Base-by-base conservation (phyloP, 2,329 filamentous ascomycete species). In the Kalmusia sp. region DNA sequence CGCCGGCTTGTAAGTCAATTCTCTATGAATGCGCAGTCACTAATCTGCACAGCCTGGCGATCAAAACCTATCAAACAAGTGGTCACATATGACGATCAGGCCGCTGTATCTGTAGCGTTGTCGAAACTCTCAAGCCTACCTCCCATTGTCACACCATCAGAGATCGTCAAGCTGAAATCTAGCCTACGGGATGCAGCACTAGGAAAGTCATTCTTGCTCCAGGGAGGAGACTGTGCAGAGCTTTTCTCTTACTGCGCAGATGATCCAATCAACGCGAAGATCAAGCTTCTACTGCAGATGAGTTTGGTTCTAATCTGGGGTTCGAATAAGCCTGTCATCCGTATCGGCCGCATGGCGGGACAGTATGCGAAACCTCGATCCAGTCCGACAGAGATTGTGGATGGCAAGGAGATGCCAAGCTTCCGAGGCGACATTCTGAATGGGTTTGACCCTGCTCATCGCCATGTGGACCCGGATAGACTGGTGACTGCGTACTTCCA, bases 381-480 rank as follows among this genome's bases (percentile, higher is more conserved):
- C 3, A 96, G 89, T 64, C 90, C 93, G 0, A 93, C 87, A 31
- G 95, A 99, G 78, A 83, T 87, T 1, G 79, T 96, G 45, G 81
- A 96, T 59, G 93, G 92, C 46, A 85, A 86, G 54, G 86, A 92
- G 68, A 89, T 96, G 49, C 90, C 91, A 3, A 95, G 91, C 35
- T 99, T 98, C 82, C 84, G 95, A 47, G 95, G 95, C 14, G 95
- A 99, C 65, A 98, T 98, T 56, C 82, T 99, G 59, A 99, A 99
- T 70, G 93, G 93, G 22, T 96, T 88, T 76, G 84, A 86, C 31
- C 78, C 86, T 0, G 85, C 88, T n/a, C 86, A 93, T 59, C 82
- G 95, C 51, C 84, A 84, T 33, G 87, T 96, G 28, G 92, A 98
- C 70, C 93, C 95, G 1, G 84, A 85, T 44, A 85, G 95, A 33